These are phyloP conservation scores for Xylaria polymorpha DNA, from an alignment of 2,329 filamentous ascomycete species.

Conservation along the genomic window DNA sequence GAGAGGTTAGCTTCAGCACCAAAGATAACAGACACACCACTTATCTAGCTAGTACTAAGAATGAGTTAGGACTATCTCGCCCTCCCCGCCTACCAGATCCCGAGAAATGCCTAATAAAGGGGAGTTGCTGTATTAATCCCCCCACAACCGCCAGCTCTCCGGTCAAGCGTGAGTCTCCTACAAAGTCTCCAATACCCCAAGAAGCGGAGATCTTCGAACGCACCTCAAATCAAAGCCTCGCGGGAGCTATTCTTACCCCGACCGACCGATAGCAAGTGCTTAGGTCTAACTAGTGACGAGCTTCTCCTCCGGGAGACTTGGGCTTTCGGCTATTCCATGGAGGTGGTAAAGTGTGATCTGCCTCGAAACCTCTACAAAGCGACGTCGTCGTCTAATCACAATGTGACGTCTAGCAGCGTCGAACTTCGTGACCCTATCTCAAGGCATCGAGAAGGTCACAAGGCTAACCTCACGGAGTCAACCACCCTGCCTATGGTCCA, in stretches of 20 bases:
- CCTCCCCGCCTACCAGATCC: neutral
- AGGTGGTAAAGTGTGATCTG: neutral
- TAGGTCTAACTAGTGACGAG: neutral
- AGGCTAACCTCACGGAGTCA: neutral
- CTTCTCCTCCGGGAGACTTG: neutral
- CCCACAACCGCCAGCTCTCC: neutral
- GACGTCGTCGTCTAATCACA: neutral
- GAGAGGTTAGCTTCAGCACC: constrained; percentile 1
- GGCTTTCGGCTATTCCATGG: neutral
- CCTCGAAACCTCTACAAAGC: neutral
- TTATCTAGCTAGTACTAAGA: neutral
- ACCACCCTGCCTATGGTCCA: too few relatives aligned
- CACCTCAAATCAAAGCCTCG: neutral
- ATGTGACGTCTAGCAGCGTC: neutral
- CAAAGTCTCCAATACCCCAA: neutral
- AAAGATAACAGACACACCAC: neutral
- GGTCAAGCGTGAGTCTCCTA: neutral
- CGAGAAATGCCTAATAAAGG: neutral
- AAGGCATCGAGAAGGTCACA: neutral
- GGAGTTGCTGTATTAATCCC: neutral
- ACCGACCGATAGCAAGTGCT: neutral
- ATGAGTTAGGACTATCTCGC: neutral
- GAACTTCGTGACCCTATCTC: neutral
- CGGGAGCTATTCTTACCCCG: neutral
- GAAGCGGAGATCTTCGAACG: neutral